Evolutionary conservation across 2,329 filamentous ascomycete genomes (phyloP).

Genomic region (Alternaria novae-zelandiae): DNA sequence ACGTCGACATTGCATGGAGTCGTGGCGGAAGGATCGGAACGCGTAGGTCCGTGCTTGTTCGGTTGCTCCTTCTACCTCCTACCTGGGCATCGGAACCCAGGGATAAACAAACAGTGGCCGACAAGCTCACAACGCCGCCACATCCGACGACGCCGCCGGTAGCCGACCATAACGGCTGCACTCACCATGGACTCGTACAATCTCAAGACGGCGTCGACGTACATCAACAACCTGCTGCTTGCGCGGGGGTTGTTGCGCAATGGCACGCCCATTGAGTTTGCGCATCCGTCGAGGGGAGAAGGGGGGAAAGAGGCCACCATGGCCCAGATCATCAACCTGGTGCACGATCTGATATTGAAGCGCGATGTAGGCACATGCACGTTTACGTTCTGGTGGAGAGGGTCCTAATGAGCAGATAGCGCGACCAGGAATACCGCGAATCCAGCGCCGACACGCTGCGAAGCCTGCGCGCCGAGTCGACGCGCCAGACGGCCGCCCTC

Average conservation of each 20-base stretch:
- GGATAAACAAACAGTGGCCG: slow-evolving; percentile 22
- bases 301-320: slow-evolving; percentile 72
- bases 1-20: background rate
- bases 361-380: slow-evolving; percentile 71
- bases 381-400: background rate
- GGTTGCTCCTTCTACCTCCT: slow-evolving; percentile 17
- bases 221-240: slow-evolving; percentile 71
- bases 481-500: slow-evolving; percentile 74
- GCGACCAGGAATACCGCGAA: slow-evolving; percentile 88
- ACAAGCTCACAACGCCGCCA: slow-evolving; percentile 3
- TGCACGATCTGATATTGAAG: slow-evolving; percentile 90
- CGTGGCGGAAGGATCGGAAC: background rate
- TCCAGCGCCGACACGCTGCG: slow-evolving; percentile 80
- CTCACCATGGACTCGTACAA: slow-evolving; percentile 55
- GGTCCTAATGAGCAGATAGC: slow-evolving; percentile 58
- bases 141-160: slow-evolving; percentile 11
- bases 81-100: slow-evolving; percentile 6
- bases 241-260: slow-evolving; percentile 67
- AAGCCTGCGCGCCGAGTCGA: slow-evolving; percentile 74
- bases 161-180: slow-evolving; percentile 32
- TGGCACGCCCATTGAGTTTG: slow-evolving; percentile 81
- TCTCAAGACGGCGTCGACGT: slow-evolving; percentile 66
- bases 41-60: slow-evolving; percentile 1
- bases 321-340: slow-evolving; percentile 86
- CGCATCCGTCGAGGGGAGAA: slow-evolving; percentile 69